Percentiles rank a stretch among this genome's conserved stretches.
Evolutionary conservation across 805 yeast species (phyloP).

Genomic region (Ogataea saltuana): DNA sequence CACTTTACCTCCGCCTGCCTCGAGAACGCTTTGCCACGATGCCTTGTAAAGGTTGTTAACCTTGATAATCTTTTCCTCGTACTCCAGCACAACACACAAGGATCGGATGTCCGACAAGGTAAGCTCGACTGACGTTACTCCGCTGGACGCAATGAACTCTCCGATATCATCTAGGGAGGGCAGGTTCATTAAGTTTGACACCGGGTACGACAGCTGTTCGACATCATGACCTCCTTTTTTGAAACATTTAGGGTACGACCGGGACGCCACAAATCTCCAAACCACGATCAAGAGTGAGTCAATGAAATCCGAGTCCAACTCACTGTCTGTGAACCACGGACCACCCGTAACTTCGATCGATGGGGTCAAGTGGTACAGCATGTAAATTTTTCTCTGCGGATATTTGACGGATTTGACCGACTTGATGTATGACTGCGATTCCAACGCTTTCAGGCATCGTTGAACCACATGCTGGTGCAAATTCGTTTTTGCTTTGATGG

Average conservation of each 20-base stretch:
- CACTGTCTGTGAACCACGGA: constrained; percentile 98
- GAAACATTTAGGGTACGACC: constrained; percentile 75
- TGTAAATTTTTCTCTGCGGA: constrained; percentile 94
- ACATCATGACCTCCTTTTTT: constrained; percentile 36
- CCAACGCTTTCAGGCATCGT: constrained; percentile 78
- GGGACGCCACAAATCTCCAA: constrained; percentile 81
- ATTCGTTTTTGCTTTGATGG: constrained; percentile 83
- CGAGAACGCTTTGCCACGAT: constrained; percentile 79
- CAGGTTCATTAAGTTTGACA: constrained; percentile 43
- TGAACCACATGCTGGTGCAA: constrained; percentile 89
- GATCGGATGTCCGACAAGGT: constrained; percentile 72
- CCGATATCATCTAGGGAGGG: constrained; percentile 75
- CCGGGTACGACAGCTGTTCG: constrained; percentile 32
- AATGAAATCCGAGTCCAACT: constrained; percentile 90
- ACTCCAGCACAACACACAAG: constrained; percentile 82
- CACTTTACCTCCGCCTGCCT: constrained; percentile 53
- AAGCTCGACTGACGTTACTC: constrained; percentile 81
- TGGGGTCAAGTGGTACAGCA: constrained; percentile 92
- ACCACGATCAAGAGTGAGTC: constrained; percentile 78
- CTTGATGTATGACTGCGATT: constrained; percentile 80
- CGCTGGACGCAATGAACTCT: constrained; percentile 68
- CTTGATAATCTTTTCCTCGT: constrained; percentile 81
- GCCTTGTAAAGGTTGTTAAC: constrained; percentile 69
- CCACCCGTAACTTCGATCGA: constrained; percentile 97
- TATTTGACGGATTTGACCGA: constrained; percentile 84